Conservation (phyloP, 805 yeast genomes). For the Pichia membranifaciens region DNA sequence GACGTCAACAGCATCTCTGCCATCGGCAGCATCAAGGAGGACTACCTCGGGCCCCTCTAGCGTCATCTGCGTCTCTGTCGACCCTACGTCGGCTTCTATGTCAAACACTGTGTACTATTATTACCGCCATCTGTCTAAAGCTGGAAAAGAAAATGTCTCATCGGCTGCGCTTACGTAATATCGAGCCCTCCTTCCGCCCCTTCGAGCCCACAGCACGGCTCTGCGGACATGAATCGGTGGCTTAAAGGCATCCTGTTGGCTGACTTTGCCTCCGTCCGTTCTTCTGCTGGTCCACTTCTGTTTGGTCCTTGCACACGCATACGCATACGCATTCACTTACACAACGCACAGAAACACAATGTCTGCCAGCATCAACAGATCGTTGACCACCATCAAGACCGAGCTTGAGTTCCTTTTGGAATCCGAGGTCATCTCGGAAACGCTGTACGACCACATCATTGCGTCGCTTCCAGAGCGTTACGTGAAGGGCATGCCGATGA, state of each 20-base stretch:
- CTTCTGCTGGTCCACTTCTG: neutral
- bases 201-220: neutral
- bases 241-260: neutral
- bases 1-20: conserved; percentile 97
- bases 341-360: conserved; percentile 10
- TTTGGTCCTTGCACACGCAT: too few relatives aligned
- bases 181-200: too few relatives aligned
- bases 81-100: neutral
- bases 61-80: too few relatives aligned
- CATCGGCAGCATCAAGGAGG: conserved; percentile 96
- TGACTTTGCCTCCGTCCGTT: neutral
- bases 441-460: conserved; percentile 35
- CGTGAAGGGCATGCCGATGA: conserved; percentile 17
- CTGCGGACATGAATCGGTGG: neutral
- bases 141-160: too few relatives aligned
- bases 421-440: conserved; percentile 61
- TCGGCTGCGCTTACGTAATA: too few relatives aligned
- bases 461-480: conserved; percentile 5
- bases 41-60: conserved; percentile 81
- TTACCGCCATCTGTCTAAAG: too few relatives aligned
- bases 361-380: conserved; percentile 67
- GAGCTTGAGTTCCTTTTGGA: conserved; percentile 72
- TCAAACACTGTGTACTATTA: too few relatives aligned
- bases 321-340: too few relatives aligned
- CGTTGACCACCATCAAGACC: conserved; percentile 66